A percentile compares a stretch with the other conserved stretches of the same genome.
phyloP scores from a whole-genome alignment of 2,329 filamentous ascomycete species.

The Fusarium irregulare region DNA sequence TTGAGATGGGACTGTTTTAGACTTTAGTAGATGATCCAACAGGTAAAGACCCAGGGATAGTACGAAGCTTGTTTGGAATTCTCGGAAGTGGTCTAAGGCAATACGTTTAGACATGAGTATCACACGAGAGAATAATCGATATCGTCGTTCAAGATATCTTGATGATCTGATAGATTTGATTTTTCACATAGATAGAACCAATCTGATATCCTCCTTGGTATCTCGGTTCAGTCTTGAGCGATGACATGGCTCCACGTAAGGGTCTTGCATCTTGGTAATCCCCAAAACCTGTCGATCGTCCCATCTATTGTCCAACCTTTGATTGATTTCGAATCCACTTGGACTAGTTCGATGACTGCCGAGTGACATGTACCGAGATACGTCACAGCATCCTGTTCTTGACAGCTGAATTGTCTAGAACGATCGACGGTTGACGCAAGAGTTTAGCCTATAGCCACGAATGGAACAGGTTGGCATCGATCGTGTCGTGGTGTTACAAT shows the following conservation, averaged over 20 bases:
- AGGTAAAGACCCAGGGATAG: not conserved
- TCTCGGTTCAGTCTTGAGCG: not conserved
- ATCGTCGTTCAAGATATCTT: not conserved
- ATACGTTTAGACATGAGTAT: not conserved
- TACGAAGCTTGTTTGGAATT: not conserved
- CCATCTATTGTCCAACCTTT: not conserved
- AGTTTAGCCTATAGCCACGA: conserved; percentile 9
- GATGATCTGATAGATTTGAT: not conserved
- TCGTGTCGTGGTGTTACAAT: conserved; percentile 10
- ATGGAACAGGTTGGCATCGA: not conserved
- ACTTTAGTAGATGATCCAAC: not conserved
- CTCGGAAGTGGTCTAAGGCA: not conserved
- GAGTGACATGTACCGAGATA: conserved; percentile 20
- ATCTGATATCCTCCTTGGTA: not conserved
- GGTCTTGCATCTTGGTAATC: conserved; percentile 4
- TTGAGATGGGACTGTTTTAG: not conserved
- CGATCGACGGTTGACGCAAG: conserved; percentile 19
- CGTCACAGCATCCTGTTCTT: conserved; percentile 8
- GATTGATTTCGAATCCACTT: not conserved
- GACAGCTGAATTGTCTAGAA: conserved; percentile 2
- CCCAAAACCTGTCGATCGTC: not conserved
- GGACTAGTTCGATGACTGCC: not conserved
- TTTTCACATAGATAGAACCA: not conserved
- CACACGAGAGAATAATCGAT: not conserved
- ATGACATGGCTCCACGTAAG: not conserved